A percentile compares a stretch with the other conserved stretches of the same genome.
These are phyloP conservation scores for Pythium sukuiense DNA, from an alignment of 352 stramenopile species.

Conservation along the genomic window DNA sequence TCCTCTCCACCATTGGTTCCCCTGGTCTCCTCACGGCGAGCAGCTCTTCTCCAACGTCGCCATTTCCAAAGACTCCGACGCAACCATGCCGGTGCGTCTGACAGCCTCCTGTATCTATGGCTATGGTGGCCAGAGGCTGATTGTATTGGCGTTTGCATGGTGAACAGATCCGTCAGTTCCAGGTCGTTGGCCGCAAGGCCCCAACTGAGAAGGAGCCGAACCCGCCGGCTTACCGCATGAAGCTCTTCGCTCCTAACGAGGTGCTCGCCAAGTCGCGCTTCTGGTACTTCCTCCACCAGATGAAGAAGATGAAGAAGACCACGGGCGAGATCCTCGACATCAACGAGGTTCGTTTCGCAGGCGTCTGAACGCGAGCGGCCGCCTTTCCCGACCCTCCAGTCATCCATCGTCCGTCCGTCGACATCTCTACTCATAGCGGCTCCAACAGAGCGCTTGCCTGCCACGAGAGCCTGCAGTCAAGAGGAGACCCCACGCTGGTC, in stretches of 20 bases:
- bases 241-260: slow-evolving; percentile 95
- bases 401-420: too few relatives aligned
- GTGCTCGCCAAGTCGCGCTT: slow-evolving; percentile 99
- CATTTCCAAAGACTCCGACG: slow-evolving; percentile 31
- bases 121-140: too few relatives aligned
- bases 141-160: too few relatives aligned
- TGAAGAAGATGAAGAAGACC: slow-evolving; percentile 99
- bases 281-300: slow-evolving; percentile 99
- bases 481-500: slow-evolving; percentile 3
- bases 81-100: slow-evolving; percentile 30
- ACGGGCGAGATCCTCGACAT: slow-evolving; percentile 99
- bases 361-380: background rate
- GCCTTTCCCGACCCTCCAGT: background rate
- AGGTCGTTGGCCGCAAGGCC: slow-evolving; percentile 99
- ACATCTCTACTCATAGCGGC: slow-evolving; percentile 44
- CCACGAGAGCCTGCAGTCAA: slow-evolving; percentile 63
- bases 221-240: slow-evolving; percentile 99
- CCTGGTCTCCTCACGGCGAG: background rate
- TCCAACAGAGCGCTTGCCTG: slow-evolving; percentile 73
- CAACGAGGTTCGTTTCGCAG: slow-evolving; percentile 92
- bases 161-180: slow-evolving; percentile 96
- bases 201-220: slow-evolving; percentile 97
- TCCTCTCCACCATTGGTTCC: slow-evolving; percentile 1
- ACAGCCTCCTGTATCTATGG: too few relatives aligned
- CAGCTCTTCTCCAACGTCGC: background rate